These are phyloP conservation scores for Tolypocladium cylindrosporum DNA, from an alignment of 2,329 filamentous ascomycete species.

Conservation along the genomic window DNA sequence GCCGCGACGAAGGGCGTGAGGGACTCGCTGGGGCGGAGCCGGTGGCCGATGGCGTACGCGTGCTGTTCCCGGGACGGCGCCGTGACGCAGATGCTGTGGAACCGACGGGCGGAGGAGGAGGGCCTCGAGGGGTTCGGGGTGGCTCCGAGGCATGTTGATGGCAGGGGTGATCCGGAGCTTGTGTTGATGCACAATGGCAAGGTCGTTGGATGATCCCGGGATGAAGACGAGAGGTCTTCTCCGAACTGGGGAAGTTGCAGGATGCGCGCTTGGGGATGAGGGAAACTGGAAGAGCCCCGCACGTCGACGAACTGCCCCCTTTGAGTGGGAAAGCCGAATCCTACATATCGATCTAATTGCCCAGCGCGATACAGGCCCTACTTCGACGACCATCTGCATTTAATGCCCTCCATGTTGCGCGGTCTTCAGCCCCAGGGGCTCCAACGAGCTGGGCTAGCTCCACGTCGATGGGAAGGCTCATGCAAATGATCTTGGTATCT, in stretches of 20 bases:
- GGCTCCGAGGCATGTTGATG: conserved; percentile 29
- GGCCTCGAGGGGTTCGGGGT: conserved; percentile 53
- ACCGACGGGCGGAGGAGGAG: conserved; percentile 48
- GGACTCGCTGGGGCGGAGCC: conserved; percentile 57
- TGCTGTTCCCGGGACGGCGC: conserved; percentile 48
- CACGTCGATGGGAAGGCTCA: too few species aligned
- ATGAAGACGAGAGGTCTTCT: too few species aligned
- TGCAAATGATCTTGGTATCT: too few species aligned
- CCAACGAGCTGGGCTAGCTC: too few species aligned
- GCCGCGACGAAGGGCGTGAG: conserved; percentile 71
- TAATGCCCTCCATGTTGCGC: too few species aligned
- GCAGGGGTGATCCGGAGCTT: conserved; percentile 26
- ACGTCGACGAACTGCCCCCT: neutral
- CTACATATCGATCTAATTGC: too few species aligned
- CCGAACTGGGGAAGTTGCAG: neutral
- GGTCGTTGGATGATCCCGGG: conserved; percentile 11
- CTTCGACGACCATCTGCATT: too few species aligned
- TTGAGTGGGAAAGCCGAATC: too few species aligned
- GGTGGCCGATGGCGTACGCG: conserved; percentile 63
- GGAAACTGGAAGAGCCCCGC: neutral
- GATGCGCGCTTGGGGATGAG: neutral
- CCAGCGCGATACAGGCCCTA: too few species aligned
- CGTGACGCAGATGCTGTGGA: conserved; percentile 65
- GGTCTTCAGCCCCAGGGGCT: too few species aligned
- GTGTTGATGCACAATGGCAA: conserved; percentile 42